A percentile compares a stretch with the other conserved stretches of the same genome.
phyloP scores from a whole-genome alignment of 2,329 filamentous ascomycete genomes.

The Alternaria sp. region DNA sequence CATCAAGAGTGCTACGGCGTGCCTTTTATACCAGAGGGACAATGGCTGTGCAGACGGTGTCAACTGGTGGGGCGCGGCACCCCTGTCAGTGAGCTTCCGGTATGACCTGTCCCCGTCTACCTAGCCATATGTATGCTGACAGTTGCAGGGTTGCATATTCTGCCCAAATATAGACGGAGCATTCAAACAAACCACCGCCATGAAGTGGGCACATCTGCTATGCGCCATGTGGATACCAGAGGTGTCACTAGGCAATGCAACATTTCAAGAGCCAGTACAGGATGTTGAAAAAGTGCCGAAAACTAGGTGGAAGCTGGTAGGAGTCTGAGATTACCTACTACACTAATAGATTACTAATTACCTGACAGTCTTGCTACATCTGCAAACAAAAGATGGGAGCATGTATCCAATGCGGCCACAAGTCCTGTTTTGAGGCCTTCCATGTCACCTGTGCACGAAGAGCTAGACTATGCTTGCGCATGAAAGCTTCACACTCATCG shows the following conservation, averaged over 20 bases:
- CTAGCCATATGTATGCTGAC: slow-evolving; percentile 28
- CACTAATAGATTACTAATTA: slow-evolving; percentile 24
- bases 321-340: slow-evolving; percentile 15
- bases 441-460: slow-evolving; percentile 94
- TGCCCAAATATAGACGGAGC: slow-evolving; percentile 97
- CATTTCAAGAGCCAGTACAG: slow-evolving; percentile 98
- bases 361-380: slow-evolving; percentile 78
- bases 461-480: slow-evolving; percentile 87
- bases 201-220: slow-evolving; percentile 95
- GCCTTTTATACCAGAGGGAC: slow-evolving; percentile 96
- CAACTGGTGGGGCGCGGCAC: slow-evolving; percentile 92
- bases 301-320: slow-evolving; percentile 83
- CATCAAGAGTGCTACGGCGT: slow-evolving; percentile 99
- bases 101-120: slow-evolving; percentile 26
- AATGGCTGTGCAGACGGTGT: slow-evolving; percentile 97
- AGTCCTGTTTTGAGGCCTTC: slow-evolving; percentile 95
- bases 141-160: slow-evolving; percentile 76
- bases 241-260: slow-evolving; percentile 92
- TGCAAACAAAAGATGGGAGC: slow-evolving; percentile 98
- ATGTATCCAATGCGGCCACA: slow-evolving; percentile 98
- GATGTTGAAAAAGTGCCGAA: slow-evolving; percentile 98
- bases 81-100: slow-evolving; percentile 67
- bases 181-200: slow-evolving; percentile 96
- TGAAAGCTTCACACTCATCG: slow-evolving; percentile 88
- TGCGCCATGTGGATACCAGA: slow-evolving; percentile 99